Evolutionary conservation across 2,329 filamentous ascomycete genomes (phyloP), one percentile per base, ranked within the genome.

Genomic region (Sporothrix protearum): DNA sequence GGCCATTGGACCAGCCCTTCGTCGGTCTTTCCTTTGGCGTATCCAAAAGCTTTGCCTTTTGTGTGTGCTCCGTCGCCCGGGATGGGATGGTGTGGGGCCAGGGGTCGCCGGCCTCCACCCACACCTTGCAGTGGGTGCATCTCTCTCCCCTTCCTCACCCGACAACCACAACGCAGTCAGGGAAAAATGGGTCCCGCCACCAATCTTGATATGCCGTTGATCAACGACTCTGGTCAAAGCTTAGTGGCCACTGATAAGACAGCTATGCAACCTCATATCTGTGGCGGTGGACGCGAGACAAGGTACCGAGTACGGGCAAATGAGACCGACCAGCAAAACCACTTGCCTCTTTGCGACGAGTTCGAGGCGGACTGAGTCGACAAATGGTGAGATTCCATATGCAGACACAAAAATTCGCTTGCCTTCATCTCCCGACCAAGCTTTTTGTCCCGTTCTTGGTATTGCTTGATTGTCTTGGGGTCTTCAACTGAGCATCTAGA

Each of bases 51-150:
- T 59, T 1, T 10, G 14, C 10, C 28, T 30, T 28, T 55, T 55
- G 51, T 22, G 49, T 25, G 49, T 25, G 59, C 59, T 63, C 36
- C 36, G 36, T 64, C 39, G 22, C 36, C 12, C 36, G 33, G n/a
- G 59, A 64, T 25, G 59, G 36, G n/a, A 42, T 25, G 59, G 59
- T 64, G 59, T 45, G 59, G 59, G 57, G 57, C 57, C 57, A 61
- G 57, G 57, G 57, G 57, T 61, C 57, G 57, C 57, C 57, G 57
- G 57, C 57, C 57, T 61, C 57, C 57, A 61, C 57, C 33, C 57
- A 61, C 57, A 42, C 57, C 12, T 57, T 57, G 28, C 12, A 14
- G n/a, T n/a, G n/a, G n/a, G n/a, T 57, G 7, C 16, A 30, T 33
- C 28, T 57, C n/a, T 57, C n/a, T 39, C n/a, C 42, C 57, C 33